Conservation (phyloP, 2,329 filamentous ascomycete species). For the Ceratocystis variospora region DNA sequence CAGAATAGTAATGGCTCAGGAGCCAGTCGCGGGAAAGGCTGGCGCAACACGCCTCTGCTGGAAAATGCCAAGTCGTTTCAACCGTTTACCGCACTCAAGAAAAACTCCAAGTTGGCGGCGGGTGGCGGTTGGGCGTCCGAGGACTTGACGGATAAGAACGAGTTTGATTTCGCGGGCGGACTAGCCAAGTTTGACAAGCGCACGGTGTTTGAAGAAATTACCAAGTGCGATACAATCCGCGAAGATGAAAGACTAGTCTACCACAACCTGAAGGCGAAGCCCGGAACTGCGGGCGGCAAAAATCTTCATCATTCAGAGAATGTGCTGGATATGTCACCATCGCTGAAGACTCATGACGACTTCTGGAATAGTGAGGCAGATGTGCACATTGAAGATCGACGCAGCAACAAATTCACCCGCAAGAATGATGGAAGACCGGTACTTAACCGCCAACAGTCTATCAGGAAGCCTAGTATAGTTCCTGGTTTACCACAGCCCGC, state of each 20-base stretch:
- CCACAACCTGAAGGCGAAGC: constrained; percentile 61
- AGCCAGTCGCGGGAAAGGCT: constrained; percentile 36
- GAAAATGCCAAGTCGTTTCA: constrained; percentile 46
- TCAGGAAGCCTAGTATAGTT: constrained; percentile 38
- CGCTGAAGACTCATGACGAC: constrained; percentile 33
- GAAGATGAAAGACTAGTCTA: constrained; percentile 82
- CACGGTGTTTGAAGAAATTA: constrained; percentile 79
- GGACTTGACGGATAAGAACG: constrained; percentile 87
- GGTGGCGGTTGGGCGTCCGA: constrained; percentile 80
- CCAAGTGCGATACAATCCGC: constrained; percentile 75
- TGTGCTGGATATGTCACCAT: constrained; percentile 51
- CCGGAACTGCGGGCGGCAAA: constrained; percentile 66
- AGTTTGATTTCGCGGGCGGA: constrained; percentile 85
- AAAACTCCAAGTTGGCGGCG: constrained; percentile 20
- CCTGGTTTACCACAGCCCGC: constrained; percentile 29
- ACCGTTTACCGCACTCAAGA: constrained; percentile 49
- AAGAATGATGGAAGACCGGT: constrained; percentile 13
- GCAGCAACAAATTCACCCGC: constrained; percentile 12
- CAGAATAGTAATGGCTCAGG: background rate
- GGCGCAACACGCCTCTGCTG: constrained; percentile 46
- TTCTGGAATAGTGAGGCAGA: constrained; percentile 66
- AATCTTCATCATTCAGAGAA: constrained; percentile 89
- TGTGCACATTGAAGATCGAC: constrained; percentile 19
- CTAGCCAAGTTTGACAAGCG: constrained; percentile 92
- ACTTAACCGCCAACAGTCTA: constrained; percentile 12